These are phyloP conservation scores for Candida cerambycidarum DNA, from an alignment of 805 yeast genomes.

Conservation along the genomic window DNA sequence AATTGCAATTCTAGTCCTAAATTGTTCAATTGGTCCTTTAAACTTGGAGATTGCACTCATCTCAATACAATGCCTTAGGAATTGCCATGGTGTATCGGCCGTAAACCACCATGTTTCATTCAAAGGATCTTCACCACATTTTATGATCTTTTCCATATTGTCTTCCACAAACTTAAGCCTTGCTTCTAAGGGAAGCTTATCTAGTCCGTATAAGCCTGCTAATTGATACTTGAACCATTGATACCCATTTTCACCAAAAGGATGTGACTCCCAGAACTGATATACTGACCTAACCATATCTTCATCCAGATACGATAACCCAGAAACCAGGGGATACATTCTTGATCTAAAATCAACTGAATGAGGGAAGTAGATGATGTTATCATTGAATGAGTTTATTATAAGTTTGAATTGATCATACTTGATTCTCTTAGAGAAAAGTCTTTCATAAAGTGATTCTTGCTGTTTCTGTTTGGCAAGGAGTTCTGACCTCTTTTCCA, in stretches of 20 bases:
- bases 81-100: slow-evolving; percentile 43
- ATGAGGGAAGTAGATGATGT: slow-evolving; percentile 37
- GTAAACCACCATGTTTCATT: slow-evolving; percentile 34
- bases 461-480: background rate
- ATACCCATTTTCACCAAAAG: slow-evolving; percentile 35
- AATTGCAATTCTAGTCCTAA: slow-evolving; percentile 31
- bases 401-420: slow-evolving; percentile 21
- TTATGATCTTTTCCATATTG: slow-evolving; percentile 21
- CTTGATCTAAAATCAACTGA: slow-evolving; percentile 42
- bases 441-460: slow-evolving; percentile 7
- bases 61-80: slow-evolving; percentile 36
- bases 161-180: slow-evolving; percentile 27
- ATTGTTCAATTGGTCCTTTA: slow-evolving; percentile 18
- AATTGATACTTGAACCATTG: slow-evolving; percentile 41
- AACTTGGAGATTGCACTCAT: slow-evolving; percentile 20
- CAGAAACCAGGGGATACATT: slow-evolving; percentile 38
- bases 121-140: slow-evolving; percentile 30
- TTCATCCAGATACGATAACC: slow-evolving; percentile 34
- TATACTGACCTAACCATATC: slow-evolving; percentile 34
- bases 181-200: slow-evolving; percentile 25
- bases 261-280: slow-evolving; percentile 38
- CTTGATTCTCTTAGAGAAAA: slow-evolving; percentile 17
- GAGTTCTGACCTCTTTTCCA: no score
- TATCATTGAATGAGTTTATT: slow-evolving; percentile 25
- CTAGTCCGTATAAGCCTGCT: slow-evolving; percentile 32